These are phyloP conservation scores for Solanum virginianum DNA, from an alignment of 257 asterid species.

Conservation along the genomic window DNA sequence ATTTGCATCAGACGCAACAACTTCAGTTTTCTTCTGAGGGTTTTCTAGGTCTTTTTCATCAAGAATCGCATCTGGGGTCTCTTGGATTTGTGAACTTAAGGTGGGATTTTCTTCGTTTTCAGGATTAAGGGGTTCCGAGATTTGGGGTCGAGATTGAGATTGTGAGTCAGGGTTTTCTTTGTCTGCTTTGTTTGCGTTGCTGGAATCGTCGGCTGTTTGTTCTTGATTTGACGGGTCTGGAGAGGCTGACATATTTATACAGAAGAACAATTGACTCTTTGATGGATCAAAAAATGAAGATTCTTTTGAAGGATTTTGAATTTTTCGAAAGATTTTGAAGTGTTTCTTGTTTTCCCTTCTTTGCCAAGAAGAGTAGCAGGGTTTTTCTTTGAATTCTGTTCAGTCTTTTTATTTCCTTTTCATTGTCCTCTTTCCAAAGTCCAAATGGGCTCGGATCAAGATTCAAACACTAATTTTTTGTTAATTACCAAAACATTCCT, in stretches of 20 bases:
- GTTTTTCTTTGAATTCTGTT: background rate
- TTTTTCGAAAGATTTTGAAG: background rate
- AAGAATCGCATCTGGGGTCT: background rate
- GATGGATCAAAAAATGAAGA: background rate
- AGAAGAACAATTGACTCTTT: background rate
- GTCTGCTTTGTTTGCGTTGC: background rate
- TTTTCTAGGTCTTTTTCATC: slow-evolving; percentile 8
- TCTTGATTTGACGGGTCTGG: background rate
- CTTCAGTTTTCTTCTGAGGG: background rate
- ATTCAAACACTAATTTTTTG: background rate
- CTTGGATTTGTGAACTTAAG: background rate
- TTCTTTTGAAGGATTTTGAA: background rate
- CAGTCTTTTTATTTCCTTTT: background rate
- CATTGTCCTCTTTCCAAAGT: background rate
- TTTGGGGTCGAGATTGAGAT: background rate
- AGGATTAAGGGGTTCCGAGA: slow-evolving; percentile 5
- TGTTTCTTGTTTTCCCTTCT: background rate
- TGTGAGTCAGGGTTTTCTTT: background rate
- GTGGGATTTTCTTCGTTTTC: background rate
- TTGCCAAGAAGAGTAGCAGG: background rate
- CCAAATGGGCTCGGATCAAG: background rate
- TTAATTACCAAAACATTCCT: too few relatives aligned
- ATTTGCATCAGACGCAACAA: background rate
- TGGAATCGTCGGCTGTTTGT: background rate
- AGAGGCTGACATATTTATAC: background rate